phyloP scores from a whole-genome alignment of 768 basidiomycete species.

The Mycena belliarum region DNA sequence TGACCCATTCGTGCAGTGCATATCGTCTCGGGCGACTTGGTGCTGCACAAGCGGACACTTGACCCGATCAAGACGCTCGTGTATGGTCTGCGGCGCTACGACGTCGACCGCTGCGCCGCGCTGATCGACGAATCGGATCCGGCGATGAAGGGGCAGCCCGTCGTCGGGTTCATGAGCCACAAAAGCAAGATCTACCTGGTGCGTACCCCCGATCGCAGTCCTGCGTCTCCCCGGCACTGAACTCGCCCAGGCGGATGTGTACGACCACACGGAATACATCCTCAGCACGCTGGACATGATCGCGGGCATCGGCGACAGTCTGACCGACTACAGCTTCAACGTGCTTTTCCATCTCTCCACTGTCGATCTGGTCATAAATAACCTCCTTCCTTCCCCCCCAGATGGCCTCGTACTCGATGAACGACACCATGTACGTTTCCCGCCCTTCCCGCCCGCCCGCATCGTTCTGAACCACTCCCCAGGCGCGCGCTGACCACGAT shows the following conservation, averaged over 20 bases:
- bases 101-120: slow-evolving; percentile 57
- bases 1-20: slow-evolving; percentile 52
- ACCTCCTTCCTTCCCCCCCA: slow-evolving; percentile 29
- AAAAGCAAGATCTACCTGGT: slow-evolving; percentile 69
- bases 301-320: slow-evolving; percentile 60
- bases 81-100: slow-evolving; percentile 63
- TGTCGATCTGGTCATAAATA: not conserved
- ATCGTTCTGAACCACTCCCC: not conserved
- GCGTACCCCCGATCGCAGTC: slow-evolving; percentile 22
- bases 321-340: slow-evolving; percentile 74
- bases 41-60: slow-evolving; percentile 69
- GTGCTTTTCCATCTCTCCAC: slow-evolving; percentile 34
- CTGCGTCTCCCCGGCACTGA: not conserved
- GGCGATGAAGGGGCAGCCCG: slow-evolving; percentile 27
- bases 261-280: slow-evolving; percentile 72
- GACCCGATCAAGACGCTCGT: slow-evolving; percentile 69
- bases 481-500: slow-evolving; percentile 68
- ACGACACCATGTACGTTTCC: slow-evolving; percentile 55
- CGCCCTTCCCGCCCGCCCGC: not conserved
- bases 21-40: slow-evolving; percentile 71
- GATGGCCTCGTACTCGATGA: slow-evolving; percentile 69
- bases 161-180: slow-evolving; percentile 55
- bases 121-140: slow-evolving; percentile 37
- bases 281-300: slow-evolving; percentile 70
- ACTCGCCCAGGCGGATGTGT: slow-evolving; percentile 60